Evolutionary conservation across 2,329 filamentous ascomycete species (phyloP).

Genomic region (Hirsutella thompsonii): DNA sequence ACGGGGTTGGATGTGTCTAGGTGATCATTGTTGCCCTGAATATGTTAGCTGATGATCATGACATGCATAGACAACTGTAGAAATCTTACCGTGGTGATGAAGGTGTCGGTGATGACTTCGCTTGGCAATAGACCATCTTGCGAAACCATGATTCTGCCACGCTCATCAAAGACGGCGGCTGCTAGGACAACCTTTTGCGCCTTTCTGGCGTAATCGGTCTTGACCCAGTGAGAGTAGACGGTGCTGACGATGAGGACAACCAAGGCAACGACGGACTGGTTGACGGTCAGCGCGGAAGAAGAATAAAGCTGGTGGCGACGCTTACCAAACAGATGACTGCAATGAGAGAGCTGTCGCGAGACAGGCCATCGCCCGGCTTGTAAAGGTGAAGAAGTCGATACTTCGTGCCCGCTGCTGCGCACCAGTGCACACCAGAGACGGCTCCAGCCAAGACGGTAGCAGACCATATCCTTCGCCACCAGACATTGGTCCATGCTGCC

Average conservation of each 20-base stretch:
- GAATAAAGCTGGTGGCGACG: background rate
- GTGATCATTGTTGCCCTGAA: constrained; percentile 35
- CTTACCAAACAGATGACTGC: constrained; percentile 58
- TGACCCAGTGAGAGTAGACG: constrained; percentile 25
- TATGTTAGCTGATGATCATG: background rate
- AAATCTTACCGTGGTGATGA: constrained; percentile 46
- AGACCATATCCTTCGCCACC: constrained; percentile 59
- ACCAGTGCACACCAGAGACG: constrained; percentile 80
- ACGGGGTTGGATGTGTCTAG: constrained; percentile 67
- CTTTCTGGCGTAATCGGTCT: constrained; percentile 40
- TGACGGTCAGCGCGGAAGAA: background rate
- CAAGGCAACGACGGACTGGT: constrained; percentile 46
- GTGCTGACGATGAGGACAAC: constrained; percentile 43
- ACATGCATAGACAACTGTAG: background rate
- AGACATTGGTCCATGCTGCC: constrained; percentile 61
- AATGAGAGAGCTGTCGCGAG: constrained; percentile 24
- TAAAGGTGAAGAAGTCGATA: constrained; percentile 40
- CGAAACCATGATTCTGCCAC: constrained; percentile 55
- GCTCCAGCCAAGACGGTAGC: constrained; percentile 56
- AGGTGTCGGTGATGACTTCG: constrained; percentile 68
- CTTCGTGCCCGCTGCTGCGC: constrained; percentile 54
- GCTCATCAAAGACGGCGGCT: constrained; percentile 53
- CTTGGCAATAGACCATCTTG: constrained; percentile 57
- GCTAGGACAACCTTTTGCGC: constrained; percentile 48
- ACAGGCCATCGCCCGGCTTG: constrained; percentile 13